Evolutionary conservation across 78 protist species (phyloP).

Genomic region (Dictyostelium brefeldianum): DNA sequence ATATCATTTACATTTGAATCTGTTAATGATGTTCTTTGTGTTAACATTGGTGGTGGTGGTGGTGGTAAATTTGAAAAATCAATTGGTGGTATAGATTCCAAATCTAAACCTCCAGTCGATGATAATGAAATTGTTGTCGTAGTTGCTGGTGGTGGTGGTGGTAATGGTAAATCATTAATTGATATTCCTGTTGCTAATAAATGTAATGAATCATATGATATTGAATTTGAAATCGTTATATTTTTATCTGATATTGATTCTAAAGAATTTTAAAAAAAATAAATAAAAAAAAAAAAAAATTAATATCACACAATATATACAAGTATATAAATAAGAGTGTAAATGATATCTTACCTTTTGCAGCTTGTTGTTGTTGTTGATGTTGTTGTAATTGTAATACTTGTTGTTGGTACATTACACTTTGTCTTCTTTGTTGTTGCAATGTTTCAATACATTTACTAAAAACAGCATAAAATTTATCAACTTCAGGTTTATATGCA

Average conservation of each 20-base stretch:
- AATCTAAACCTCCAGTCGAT: neutral
- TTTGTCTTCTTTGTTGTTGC: conserved; percentile 28
- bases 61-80: conserved; percentile 12
- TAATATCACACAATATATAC: neutral
- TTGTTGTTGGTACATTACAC: neutral
- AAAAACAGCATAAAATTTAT: conserved; percentile 38
- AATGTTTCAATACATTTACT: conserved; percentile 50
- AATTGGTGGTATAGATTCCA: conserved; percentile 10
- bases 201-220: conserved; percentile 22
- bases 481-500: conserved; percentile 75
- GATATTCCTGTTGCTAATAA: neutral
- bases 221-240: conserved; percentile 11
- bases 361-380: neutral
- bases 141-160: conserved; percentile 13
- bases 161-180: conserved; percentile 22
- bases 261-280: neutral
- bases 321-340: too few species aligned
- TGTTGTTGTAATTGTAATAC: neutral
- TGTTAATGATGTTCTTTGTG: neutral
- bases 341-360: too few species aligned
- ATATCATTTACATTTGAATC: neutral
- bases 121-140: neutral
- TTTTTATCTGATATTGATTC: neutral
- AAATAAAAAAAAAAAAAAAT: neutral
- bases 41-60: conserved; percentile 20